Base-by-base conservation (phyloP, 2,329 filamentous ascomycete species). In the Cercospora nicotianae region DNA sequence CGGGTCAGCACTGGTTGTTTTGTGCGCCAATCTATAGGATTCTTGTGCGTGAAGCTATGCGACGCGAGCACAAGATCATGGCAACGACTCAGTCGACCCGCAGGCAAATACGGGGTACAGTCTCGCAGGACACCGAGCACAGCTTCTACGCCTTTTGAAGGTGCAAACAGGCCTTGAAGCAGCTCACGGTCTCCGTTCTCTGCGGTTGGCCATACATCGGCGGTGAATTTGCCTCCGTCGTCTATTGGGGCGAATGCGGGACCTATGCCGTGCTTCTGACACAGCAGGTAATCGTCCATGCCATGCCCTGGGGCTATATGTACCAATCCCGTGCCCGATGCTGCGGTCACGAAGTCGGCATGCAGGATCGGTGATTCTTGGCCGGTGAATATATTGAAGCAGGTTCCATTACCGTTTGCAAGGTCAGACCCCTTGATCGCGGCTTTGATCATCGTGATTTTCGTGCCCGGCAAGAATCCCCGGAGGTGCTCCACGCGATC, bases 11-110 rank as follows among this genome's bases (percentile, higher is more conserved):
- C 90, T 1, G 95, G 95, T 72, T 91, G 86, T 80, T 98, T 99
- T 0, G 94, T 96, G 64, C 95, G 87, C 95, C 95, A 99, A 80
- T 99, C 95, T 73, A 98, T 97, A 0, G 95, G 95, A 77, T 98
- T 98, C 79, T 97, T 98, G 83, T 99, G 95, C 63, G 85, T 85
- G 77, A 94, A 90, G 66, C 84, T 84, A 73, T 96, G 90, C 3
- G 86, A 86, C 45, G 86, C 85, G 48, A 97, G 81, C 3, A 98
- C 86, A n/a, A 83, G 77, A 20, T 64, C 66, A 76, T 77, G 68
- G 33, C 55, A 31, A 3, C 18, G 30, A 9, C 57, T 13, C 18
- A 48, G 28, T 8, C 69, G 31, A 12, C 30, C 42, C 28, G 23
- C 13, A 13, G 67, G 66, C 13, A 74, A 36, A 45, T 70, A 70